These are phyloP conservation scores for Podospora pseudopauciseta DNA, from an alignment of 495 filamentous ascomycete genomes.

Conservation along the genomic window DNA sequence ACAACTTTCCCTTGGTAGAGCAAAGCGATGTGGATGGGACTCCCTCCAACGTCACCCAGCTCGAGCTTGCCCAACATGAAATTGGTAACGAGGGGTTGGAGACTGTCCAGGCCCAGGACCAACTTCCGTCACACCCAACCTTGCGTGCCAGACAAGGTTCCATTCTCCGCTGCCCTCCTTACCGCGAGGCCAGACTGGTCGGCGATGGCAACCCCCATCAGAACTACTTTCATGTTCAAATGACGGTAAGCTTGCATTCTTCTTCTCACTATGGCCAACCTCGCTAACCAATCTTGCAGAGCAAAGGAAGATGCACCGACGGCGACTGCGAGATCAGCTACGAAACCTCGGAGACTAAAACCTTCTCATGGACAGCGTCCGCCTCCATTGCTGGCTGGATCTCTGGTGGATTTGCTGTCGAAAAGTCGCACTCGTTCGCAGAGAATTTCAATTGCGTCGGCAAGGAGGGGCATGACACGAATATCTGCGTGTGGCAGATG, in stretches of 20 bases:
- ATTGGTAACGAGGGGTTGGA: neutral
- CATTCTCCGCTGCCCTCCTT: neutral
- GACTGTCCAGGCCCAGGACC: neutral
- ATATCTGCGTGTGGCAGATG: neutral
- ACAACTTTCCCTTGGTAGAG: neutral
- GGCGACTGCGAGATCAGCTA: neutral
- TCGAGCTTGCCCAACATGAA: neutral
- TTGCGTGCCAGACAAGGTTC: neutral
- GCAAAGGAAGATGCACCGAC: neutral
- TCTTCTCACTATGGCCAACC: neutral
- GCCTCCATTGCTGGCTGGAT: constrained; percentile 1
- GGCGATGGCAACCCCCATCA: constrained; percentile 14
- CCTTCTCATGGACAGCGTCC: constrained; percentile 1
- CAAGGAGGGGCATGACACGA: neutral
- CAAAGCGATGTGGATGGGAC: neutral
- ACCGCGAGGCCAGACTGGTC: neutral
- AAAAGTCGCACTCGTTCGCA: neutral
- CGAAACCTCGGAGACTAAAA: neutral
- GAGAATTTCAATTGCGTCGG: neutral
- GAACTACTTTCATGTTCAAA: constrained; percentile 9
- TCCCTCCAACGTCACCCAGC: neutral
- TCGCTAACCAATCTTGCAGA: neutral
- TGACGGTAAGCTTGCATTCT: neutral
- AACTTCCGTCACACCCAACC: neutral
- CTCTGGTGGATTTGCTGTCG: constrained; percentile 12